Base-by-base conservation (phyloP, 140 eudicot species). In the Erigeron philadelphicus region DNA sequence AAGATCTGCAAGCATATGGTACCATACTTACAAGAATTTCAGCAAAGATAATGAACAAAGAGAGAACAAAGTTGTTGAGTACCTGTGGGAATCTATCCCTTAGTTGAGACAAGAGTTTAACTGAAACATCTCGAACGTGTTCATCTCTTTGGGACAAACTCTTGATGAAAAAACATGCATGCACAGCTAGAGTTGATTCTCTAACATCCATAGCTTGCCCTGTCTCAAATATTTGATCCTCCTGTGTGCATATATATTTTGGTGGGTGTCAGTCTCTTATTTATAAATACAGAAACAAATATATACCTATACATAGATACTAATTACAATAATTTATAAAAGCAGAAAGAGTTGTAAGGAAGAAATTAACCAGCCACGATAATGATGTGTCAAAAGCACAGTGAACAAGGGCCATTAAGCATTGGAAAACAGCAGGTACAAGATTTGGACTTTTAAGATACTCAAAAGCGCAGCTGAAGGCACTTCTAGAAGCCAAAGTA, bases 81-180 rank as follows among this genome's bases (percentile, higher is more conserved):
- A 94, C 99, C 97, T 94, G 99, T 38, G 95, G 97, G 85, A 94
- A 94, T 71, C 68, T 82, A 74, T 94, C 97, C 61, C 99, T 81
- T 3, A 94, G 82, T 76, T 80, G 95, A 87, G 79, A 80, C 76
- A 94, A 78, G 74, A 94, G 84, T 74, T 71, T 87, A 63, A 89
- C 91, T 3, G 95, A 87, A 52, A 86, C 81, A 60, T 94, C 95
- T 23, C 99, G 83, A 38, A 89, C 80, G 70, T 89, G 90, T 79
- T 89, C 99, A 66, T 94, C 99, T 85, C 99, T 87, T 58, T 81
- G 95, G 67, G 99, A 87, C 85, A 94, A 78, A 70, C 84, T 87
- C 74, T 85, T 85, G 53, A 94, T 87, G 46, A 94, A 87, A 81
- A 94, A 94, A 66, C 95, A 85, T 56, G 97, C 95, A 79, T 94